Conservation (phyloP, 441 rosid species). For the Erysimum pusillum region DNA sequence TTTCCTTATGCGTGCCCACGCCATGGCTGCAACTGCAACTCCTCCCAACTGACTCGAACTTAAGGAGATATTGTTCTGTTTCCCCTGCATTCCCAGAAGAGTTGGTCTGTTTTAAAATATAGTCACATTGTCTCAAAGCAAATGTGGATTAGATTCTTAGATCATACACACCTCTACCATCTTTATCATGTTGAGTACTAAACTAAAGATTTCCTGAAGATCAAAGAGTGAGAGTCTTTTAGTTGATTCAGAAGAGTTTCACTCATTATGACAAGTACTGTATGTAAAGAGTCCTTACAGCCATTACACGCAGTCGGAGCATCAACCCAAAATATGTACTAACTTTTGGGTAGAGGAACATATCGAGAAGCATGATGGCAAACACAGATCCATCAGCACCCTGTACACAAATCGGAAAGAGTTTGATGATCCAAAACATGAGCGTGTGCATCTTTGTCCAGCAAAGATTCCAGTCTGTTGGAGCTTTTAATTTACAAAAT, state of each 20-base stretch:
- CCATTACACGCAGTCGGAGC: conserved; percentile 70
- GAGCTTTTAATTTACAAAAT: conserved; percentile 16
- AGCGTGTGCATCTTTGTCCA: conserved; percentile 1
- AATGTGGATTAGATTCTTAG: conserved; percentile 13
- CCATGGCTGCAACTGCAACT: conserved; percentile 85
- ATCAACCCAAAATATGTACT: conserved; percentile 69
- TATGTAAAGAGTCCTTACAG: conserved; percentile 53
- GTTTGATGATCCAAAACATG: conserved; percentile 17
- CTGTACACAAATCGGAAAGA: conserved; percentile 45
- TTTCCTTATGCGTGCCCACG: conserved; percentile 66
- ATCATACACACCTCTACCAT: conserved; percentile 64
- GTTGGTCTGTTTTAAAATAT: conserved; percentile 25
- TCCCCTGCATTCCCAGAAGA: conserved; percentile 58
- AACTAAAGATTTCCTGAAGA: conserved; percentile 68
- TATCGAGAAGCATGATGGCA: conserved; percentile 84
- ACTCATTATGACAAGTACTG: conserved; percentile 5
- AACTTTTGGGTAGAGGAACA: conserved; percentile 76
- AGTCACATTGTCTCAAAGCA: conserved; percentile 17
- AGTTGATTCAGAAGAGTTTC: conserved; percentile 27
- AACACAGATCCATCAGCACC: conserved; percentile 88
- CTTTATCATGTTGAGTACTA: conserved; percentile 69
- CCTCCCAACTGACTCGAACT: conserved; percentile 88
- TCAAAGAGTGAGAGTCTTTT: conserved; percentile 21
- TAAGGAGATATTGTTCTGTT: conserved; percentile 55
- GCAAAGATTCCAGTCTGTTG: conserved; percentile 3